These are phyloP conservation scores for Podaxis rugospora DNA, from an alignment of 768 basidiomycete species.

Conservation along the genomic window DNA sequence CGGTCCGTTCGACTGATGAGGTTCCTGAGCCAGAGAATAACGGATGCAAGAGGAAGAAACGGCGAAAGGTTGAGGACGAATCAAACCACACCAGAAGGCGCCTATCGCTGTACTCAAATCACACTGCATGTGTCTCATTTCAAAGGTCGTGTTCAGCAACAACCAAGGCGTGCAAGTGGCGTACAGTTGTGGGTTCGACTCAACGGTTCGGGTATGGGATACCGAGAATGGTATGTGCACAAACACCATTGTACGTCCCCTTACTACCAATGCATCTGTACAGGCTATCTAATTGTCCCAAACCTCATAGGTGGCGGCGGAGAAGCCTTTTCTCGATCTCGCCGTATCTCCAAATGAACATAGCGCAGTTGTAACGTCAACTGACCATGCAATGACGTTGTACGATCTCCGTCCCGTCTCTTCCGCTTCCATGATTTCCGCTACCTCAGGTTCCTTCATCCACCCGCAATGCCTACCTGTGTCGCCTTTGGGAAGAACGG, in stretches of 20 bases:
- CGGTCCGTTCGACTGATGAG: slow-evolving; percentile 60
- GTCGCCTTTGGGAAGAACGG: too few relatives aligned
- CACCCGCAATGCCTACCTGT: too few relatives aligned
- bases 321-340: slow-evolving; percentile 72
- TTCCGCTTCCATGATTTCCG: too few relatives aligned
- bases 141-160: slow-evolving; percentile 53
- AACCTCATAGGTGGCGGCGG: slow-evolving; percentile 50
- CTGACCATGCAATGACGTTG: too few relatives aligned
- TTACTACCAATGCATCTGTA: not conserved
- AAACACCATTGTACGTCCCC: slow-evolving; percentile 57
- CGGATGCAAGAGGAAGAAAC: slow-evolving; percentile 49
- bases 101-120: slow-evolving; percentile 75
- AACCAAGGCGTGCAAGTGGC: slow-evolving; percentile 32
- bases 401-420: too few relatives aligned
- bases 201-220: slow-evolving; percentile 88
- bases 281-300: not conserved
- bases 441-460: too few relatives aligned
- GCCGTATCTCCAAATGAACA: slow-evolving; percentile 39
- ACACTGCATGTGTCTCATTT: slow-evolving; percentile 72
- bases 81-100: slow-evolving; percentile 52
- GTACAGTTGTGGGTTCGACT: slow-evolving; percentile 85
- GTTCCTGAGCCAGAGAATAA: slow-evolving; percentile 37
- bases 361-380: slow-evolving; percentile 57
- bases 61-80: slow-evolving; percentile 52
- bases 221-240: slow-evolving; percentile 70